A percentile compares a stretch with the other conserved stretches of the same genome.
These are phyloP conservation scores for Cryptococcus hybrid DNA, from an alignment of 1,284 basidiomycete genomes.

Conservation along the genomic window DNA sequence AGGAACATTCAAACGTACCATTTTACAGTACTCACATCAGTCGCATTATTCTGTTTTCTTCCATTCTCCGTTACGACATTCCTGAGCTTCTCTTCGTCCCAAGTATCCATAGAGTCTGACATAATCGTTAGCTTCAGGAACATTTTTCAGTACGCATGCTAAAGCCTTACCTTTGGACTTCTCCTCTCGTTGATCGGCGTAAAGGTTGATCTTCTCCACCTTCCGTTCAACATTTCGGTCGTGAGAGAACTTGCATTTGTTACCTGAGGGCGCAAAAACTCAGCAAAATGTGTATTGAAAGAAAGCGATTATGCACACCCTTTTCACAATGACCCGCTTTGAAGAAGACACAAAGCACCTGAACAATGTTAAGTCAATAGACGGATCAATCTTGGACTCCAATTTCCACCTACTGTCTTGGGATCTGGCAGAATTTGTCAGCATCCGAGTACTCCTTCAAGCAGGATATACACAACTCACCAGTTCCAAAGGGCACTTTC, in stretches of 20 bases:
- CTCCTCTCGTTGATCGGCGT: slow-evolving; percentile 78
- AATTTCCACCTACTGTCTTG: slow-evolving; percentile 59
- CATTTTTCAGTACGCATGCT: background rate
- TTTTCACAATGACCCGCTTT: slow-evolving; percentile 89
- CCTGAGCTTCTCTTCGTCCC: slow-evolving; percentile 87
- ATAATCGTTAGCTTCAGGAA: background rate
- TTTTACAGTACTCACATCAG: slow-evolving; percentile 64
- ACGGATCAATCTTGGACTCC: background rate
- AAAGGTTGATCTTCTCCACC: slow-evolving; percentile 94
- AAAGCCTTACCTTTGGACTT: slow-evolving; percentile 64
- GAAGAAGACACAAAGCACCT: slow-evolving; percentile 77
- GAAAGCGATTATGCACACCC: slow-evolving; percentile 48
- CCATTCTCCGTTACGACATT: slow-evolving; percentile 83
- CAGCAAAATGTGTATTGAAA: slow-evolving; percentile 2
- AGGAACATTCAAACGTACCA: background rate
- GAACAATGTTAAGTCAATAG: background rate
- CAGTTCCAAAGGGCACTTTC: slow-evolving; percentile 83
- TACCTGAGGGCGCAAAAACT: slow-evolving; percentile 45
- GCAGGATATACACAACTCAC: slow-evolving; percentile 33
- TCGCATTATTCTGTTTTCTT: slow-evolving; percentile 87
- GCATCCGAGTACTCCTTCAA: background rate
- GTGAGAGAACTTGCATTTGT: slow-evolving; percentile 95
- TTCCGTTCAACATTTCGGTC: slow-evolving; percentile 84
- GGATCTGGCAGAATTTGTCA: slow-evolving; percentile 58
- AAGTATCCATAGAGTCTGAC: slow-evolving; percentile 75